Conservation (phyloP, 345 rosid genomes). For the Xanthoceras sorbifolium region DNA sequence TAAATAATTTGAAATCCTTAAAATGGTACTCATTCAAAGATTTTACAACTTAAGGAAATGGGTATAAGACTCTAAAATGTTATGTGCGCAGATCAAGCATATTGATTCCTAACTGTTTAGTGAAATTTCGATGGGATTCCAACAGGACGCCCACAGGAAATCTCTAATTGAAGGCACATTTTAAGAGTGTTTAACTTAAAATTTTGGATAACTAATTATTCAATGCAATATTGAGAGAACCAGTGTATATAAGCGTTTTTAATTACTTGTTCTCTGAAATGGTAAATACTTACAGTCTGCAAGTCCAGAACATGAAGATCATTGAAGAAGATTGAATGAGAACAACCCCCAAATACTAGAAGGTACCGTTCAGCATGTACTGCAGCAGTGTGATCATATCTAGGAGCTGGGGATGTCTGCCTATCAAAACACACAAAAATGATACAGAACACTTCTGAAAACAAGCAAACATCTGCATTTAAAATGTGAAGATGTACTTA, state of each 20-base stretch:
- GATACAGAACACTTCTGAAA: conserved; percentile 32
- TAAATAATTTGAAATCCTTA: not conserved
- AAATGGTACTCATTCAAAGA: not conserved
- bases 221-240: not conserved
- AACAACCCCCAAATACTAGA: conserved; percentile 91
- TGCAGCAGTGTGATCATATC: conserved; percentile 96
- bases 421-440: conserved; percentile 51
- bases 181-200: not conserved
- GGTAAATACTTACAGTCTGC: conserved; percentile 60
- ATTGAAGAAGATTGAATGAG: conserved; percentile 86
- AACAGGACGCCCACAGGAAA: not conserved
- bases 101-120: not conserved
- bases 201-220: not conserved
- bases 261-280: not conserved
- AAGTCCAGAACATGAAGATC: conserved; percentile 95
- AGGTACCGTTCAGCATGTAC: conserved; percentile 74
- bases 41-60: not conserved
- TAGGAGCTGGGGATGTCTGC: conserved; percentile 93
- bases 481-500: conserved; percentile 41
- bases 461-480: conserved; percentile 3
- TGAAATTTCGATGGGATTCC: not conserved
- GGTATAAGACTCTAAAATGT: not conserved
- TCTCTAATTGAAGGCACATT: not conserved
- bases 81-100: not conserved
- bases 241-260: not conserved